phyloP scores from a whole-genome alignment of 495 filamentous ascomycete species.

The Penicillium taxi region DNA sequence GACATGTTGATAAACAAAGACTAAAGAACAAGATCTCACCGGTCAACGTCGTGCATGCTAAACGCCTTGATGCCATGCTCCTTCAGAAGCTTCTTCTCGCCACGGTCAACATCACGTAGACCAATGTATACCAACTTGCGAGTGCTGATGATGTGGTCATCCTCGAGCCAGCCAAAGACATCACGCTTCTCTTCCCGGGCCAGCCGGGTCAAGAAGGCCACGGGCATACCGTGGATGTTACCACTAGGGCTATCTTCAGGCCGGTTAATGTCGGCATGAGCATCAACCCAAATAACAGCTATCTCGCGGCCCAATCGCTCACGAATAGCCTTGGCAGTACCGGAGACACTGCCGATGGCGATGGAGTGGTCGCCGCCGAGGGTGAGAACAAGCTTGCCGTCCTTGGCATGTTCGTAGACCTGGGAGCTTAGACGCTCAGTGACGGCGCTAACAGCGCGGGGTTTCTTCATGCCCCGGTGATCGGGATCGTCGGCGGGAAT shows the following conservation, averaged over 20 bases:
- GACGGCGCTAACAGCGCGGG: conserved; percentile 80
- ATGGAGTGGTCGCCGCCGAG: conserved; percentile 95
- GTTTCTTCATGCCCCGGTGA: conserved; percentile 87
- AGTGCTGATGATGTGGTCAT: conserved; percentile 54
- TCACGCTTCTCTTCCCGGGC: conserved; percentile 61
- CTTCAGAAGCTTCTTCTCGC: conserved; percentile 82
- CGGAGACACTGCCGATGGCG: conserved; percentile 85
- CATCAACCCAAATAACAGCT: conserved; percentile 97
- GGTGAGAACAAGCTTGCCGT: conserved; percentile 84
- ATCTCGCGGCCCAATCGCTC: conserved; percentile 76
- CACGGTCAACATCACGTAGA: conserved; percentile 81
- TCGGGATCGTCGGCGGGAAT: conserved; percentile 61
- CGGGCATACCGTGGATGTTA: conserved; percentile 98
- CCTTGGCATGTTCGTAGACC: conserved; percentile 76
- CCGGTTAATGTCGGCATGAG: conserved; percentile 95
- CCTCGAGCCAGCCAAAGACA: conserved; percentile 80
- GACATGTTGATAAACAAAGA: not conserved
- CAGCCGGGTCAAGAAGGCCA: conserved; percentile 82
- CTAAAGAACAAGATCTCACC: conserved; percentile 34
- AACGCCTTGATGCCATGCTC: conserved; percentile 92
- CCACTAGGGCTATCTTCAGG: conserved; percentile 84
- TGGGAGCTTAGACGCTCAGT: conserved; percentile 71
- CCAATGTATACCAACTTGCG: conserved; percentile 97
- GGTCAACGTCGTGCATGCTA: conserved; percentile 96
- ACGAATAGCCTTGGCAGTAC: conserved; percentile 72